phyloP scores from a whole-genome alignment of 371 early-diverging fungal species.

The Mucor velutinosus region DNA sequence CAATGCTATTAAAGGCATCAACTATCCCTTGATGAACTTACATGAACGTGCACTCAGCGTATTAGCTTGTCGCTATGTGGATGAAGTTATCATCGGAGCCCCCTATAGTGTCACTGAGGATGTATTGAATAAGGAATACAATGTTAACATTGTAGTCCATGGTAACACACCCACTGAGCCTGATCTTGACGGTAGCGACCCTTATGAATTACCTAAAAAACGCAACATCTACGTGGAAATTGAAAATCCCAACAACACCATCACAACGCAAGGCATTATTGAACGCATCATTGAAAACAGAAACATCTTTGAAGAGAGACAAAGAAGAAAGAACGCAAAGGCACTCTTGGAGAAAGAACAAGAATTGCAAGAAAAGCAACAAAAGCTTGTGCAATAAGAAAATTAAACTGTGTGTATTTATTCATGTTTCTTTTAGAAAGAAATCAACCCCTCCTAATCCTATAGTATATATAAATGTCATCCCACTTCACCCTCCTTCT shows the following conservation, averaged over 20 bases:
- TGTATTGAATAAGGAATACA: conserved; percentile 77
- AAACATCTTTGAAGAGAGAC: conserved; percentile 74
- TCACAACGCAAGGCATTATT: conserved; percentile 87
- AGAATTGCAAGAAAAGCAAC: conserved; percentile 57
- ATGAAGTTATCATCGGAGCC: conserved; percentile 91
- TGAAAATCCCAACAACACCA: conserved; percentile 68
- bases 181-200: conserved; percentile 78
- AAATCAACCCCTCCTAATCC: background rate
- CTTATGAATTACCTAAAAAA: conserved; percentile 78
- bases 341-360: conserved; percentile 67
- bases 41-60: conserved; percentile 91
- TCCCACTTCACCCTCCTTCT: background rate
- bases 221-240: conserved; percentile 76
- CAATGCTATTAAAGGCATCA: conserved; percentile 83
- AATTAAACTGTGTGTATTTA: background rate
- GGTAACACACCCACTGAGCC: conserved; percentile 66
- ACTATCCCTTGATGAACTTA: conserved; percentile 93
- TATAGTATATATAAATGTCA: background rate
- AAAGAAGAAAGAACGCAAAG: conserved; percentile 73
- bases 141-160: conserved; percentile 79
- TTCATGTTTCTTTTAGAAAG: background rate
- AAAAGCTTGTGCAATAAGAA: background rate
- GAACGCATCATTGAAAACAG: conserved; percentile 86
- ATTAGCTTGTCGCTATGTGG: conserved; percentile 87
- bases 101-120: conserved; percentile 85